These are phyloP conservation scores for Solidago caesia DNA, from an alignment of 129 eudicot genomes.

Conservation along the genomic window DNA sequence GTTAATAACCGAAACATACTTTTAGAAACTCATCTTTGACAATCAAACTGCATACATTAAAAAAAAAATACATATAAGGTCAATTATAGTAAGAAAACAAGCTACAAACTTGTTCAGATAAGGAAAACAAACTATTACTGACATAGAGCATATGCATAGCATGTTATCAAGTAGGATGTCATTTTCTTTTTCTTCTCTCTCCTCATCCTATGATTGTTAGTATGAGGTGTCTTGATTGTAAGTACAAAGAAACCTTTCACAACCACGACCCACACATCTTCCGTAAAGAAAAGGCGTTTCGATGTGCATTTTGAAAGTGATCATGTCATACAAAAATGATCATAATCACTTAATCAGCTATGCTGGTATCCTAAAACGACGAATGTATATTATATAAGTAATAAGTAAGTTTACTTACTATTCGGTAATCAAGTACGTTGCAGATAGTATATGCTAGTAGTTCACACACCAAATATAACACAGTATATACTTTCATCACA, in stretches of 20 bases:
- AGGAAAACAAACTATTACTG: conserved; percentile 14
- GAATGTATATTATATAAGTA: too few species aligned
- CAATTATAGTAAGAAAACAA: background rate
- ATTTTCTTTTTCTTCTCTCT: conserved; percentile 29
- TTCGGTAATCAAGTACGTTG: too few species aligned
- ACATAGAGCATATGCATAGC: conserved; percentile 23
- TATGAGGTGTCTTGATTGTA: conserved; percentile 18
- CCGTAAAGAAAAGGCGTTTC: background rate
- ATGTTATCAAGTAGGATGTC: conserved; percentile 28
- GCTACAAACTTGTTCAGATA: background rate
- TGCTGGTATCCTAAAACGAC: too few species aligned
- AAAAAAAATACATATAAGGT: background rate
- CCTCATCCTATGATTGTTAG: conserved; percentile 27
- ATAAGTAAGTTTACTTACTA: too few species aligned
- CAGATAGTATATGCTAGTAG: too few species aligned
- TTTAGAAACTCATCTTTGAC: background rate
- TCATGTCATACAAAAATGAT: too few species aligned
- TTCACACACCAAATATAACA: too few species aligned
- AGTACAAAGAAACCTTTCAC: background rate
- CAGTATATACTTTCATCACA: too few species aligned
- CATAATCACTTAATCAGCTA: too few species aligned
- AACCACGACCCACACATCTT: background rate
- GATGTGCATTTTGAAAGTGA: too few species aligned
- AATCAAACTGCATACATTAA: background rate
- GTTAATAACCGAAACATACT: background rate